A percentile compares a stretch with the other conserved stretches of the same genome.
phyloP scores from a whole-genome alignment of 345 rosid genomes.

The Trapa incisa region DNA sequence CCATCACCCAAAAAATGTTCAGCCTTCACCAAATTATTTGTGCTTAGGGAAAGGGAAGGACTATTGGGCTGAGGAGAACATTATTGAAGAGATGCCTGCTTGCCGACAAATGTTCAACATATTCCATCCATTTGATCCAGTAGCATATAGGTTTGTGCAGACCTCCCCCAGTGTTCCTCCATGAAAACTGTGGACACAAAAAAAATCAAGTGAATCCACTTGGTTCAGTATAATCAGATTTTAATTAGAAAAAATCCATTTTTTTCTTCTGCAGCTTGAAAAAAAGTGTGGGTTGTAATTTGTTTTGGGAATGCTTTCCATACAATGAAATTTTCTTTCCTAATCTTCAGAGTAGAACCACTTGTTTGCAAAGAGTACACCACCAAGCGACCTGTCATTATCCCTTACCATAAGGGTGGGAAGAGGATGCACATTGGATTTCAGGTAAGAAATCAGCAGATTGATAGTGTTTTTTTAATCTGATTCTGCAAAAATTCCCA shows the following conservation, averaged over 20 bases:
- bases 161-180: neutral
- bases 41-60: conserved; percentile 61
- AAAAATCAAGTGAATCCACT: neutral
- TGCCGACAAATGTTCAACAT: conserved; percentile 95
- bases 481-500: conserved; percentile 1
- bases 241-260: neutral
- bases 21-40: neutral
- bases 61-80: conserved; percentile 77
- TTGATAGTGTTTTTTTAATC: neutral
- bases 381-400: conserved; percentile 57
- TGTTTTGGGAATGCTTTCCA: neutral
- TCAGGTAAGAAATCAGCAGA: conserved; percentile 31
- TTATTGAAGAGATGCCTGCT: conserved; percentile 84
- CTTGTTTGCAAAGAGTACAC: conserved; percentile 77
- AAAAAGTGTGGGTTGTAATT: neutral
- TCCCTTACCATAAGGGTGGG: conserved; percentile 97
- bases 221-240: neutral
- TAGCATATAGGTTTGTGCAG: conserved; percentile 74
- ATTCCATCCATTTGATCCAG: conserved; percentile 96
- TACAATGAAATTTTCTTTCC: neutral
- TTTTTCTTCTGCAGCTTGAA: neutral
- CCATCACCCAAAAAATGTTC: neutral
- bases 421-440: conserved; percentile 90
- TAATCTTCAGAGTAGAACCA: conserved; percentile 66
- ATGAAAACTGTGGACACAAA: neutral